phyloP scores from a whole-genome alignment of 306 rosid genomes.

The Vachellia collinsii region DNA sequence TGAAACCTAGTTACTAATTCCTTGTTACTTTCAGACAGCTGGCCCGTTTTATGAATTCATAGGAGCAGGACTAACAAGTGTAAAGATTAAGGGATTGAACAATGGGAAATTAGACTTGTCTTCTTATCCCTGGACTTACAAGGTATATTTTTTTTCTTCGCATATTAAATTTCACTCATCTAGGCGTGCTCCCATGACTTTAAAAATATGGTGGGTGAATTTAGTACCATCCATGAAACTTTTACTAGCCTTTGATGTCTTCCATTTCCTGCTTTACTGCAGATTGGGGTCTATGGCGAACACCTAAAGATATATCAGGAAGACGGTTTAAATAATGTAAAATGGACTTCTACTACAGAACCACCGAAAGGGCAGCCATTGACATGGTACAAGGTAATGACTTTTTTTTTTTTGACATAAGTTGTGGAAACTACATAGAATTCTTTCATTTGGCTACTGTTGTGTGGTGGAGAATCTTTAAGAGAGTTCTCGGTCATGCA shows the following conservation, averaged over 20 bases:
- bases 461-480: constrained; percentile 1
- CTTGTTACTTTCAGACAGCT: constrained; percentile 61
- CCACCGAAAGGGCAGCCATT: constrained; percentile 77
- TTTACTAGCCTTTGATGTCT: not conserved
- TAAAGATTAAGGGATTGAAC: constrained; percentile 65
- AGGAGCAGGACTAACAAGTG: constrained; percentile 85
- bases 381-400: constrained; percentile 90
- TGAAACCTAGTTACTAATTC: constrained; percentile 24
- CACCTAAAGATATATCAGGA: constrained; percentile 61
- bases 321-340: constrained; percentile 54
- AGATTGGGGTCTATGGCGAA: constrained; percentile 90
- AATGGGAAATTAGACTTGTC: constrained; percentile 77
- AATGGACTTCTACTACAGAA: constrained; percentile 65
- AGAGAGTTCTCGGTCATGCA: constrained; percentile 38
- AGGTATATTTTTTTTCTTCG: constrained; percentile 53
- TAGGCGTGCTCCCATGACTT: constrained; percentile 2
- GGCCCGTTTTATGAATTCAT: constrained; percentile 85
- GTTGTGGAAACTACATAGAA: constrained; percentile 13
- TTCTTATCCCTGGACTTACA: constrained; percentile 76
- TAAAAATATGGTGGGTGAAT: constrained; percentile 9
- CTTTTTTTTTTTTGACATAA: not conserved
- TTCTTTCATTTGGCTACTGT: constrained; percentile 32
- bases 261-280: constrained; percentile 39
- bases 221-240: not conserved
- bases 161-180: not conserved